phyloP scores from a whole-genome alignment of 2,329 filamentous ascomycete species.

The Aspergillus ochraceoroseus region DNA sequence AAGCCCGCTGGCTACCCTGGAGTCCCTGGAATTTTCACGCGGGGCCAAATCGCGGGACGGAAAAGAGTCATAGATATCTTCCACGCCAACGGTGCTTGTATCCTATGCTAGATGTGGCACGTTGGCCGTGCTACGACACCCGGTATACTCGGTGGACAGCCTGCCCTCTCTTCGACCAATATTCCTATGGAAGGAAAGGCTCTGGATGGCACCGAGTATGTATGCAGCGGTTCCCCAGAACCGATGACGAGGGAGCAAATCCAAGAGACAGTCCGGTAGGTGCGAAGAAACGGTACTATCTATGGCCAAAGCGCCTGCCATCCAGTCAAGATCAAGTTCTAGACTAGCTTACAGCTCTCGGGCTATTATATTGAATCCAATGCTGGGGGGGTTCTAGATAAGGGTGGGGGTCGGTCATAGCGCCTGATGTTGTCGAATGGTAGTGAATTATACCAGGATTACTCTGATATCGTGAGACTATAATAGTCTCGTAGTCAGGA shows the following conservation, averaged over 20 bases:
- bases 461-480: no score
- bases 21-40: slow-evolving; percentile 30
- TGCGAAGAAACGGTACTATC: no score
- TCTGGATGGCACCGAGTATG: slow-evolving; percentile 34
- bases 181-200: slow-evolving; percentile 40
- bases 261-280: slow-evolving; percentile 33
- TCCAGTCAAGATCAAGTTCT: no score
- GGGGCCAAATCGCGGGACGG: slow-evolving; percentile 31
- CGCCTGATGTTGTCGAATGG: no score
- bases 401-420: no score
- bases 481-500: no score
- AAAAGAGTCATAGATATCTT: slow-evolving; percentile 33
- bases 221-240: slow-evolving; percentile 26
- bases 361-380: no score
- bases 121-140: slow-evolving; percentile 39
- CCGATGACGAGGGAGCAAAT: slow-evolving; percentile 41
- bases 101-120: slow-evolving; percentile 37
- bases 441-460: no score
- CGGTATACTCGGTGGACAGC: slow-evolving; percentile 34
- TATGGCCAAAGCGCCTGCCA: no score
- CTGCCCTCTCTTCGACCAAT: slow-evolving; percentile 26
- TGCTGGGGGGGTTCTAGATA: no score
- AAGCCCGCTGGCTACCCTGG: slow-evolving; percentile 30
- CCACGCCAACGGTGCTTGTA: slow-evolving; percentile 30
- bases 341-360: no score